These are phyloP conservation scores for Fusarium longipes DNA, from an alignment of 2,329 filamentous ascomycete genomes.

Conservation along the genomic window DNA sequence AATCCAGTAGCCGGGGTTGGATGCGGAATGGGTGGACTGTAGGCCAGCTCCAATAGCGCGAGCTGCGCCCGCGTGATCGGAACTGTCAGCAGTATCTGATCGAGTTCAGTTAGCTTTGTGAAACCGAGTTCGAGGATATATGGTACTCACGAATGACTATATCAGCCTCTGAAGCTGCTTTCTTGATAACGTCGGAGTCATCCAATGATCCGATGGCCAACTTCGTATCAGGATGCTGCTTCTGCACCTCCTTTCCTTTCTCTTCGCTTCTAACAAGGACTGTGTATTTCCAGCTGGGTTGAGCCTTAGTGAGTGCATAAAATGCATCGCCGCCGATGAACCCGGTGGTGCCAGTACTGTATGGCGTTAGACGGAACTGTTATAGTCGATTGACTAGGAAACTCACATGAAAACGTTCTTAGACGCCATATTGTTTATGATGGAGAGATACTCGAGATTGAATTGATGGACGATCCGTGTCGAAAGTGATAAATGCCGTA, in stretches of 20 bases:
- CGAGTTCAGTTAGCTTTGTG: accelerated
- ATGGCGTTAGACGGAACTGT: neutral
- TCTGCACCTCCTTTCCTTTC: conserved; percentile 50
- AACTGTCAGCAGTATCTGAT: conserved; percentile 56
- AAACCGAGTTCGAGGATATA: accelerated
- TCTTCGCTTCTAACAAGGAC: conserved; percentile 56
- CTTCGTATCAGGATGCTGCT: conserved; percentile 44
- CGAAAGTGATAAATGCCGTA: accelerated
- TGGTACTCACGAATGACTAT: conserved; percentile 51
- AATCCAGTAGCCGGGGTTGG: conserved; percentile 60
- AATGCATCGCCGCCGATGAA: conserved; percentile 26
- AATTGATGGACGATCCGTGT: neutral
- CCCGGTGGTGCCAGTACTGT: conserved; percentile 20
- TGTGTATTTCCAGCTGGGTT: conserved; percentile 56
- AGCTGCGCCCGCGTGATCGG: conserved; percentile 58
- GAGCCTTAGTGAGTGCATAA: conserved; percentile 7
- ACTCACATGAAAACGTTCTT: conserved; percentile 21
- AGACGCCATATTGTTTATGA: neutral
- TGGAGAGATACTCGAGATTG: neutral
- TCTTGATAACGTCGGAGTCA: conserved; percentile 46
- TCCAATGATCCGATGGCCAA: conserved; percentile 51
- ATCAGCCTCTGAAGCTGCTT: conserved; percentile 49
- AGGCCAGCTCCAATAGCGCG: conserved; percentile 59
- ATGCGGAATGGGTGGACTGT: conserved; percentile 56
- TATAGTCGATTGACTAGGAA: accelerated